Evolutionary conservation across 2,329 filamentous ascomycete genomes (phyloP), one percentile per base, ranked within the genome.

Genomic region (Pyrenophora tritici-repentis): DNA sequence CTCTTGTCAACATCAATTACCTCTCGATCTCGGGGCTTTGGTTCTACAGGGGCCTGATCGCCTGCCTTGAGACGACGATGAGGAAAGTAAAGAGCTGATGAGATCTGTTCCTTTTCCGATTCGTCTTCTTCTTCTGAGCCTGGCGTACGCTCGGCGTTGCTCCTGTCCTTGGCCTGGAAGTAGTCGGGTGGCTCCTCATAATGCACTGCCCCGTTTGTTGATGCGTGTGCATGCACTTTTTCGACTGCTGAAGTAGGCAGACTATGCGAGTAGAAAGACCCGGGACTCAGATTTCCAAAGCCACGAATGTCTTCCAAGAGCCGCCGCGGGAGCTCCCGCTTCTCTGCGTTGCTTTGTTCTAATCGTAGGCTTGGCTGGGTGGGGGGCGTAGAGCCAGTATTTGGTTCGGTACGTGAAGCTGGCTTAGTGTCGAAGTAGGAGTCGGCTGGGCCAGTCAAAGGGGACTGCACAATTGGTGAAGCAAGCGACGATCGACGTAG

Each of bases 101-200:
- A 91, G 56, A 94, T 91, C 72, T 93, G 90, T 71, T 94, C 90
- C 69, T 89, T 86, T 50, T 89, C 87, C 12, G 88, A 91, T 29
- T 84, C 82, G n/a, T 66, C 63, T 9, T 66, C 63, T 40, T 82
- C 81, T 29, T 81, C 81, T n/a, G 70, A 73, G 18, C 56, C 60
- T 26, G 62, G 66, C 10, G 69, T 67, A 14, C 39, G 65, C 20
- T 66, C 65, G 49, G 47, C 50, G 34, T 43, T 62, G 38, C 63
- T 56, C 10, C 58, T 57, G 3, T 43, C 48, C 24, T 59, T 49
- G 34, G 55, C 22, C 44, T 66, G 59, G n/a, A 73, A 73, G 40
- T 73, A 71, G 33, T 69, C 65, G 8, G 53, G 37, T 37, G 62
- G 35, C 36, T 65, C 55, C 14, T 63, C 48, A 17, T 62, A 58